Evolutionary conservation across 805 yeast genomes (phyloP).

Genomic region (Suhomyces sp.): DNA sequence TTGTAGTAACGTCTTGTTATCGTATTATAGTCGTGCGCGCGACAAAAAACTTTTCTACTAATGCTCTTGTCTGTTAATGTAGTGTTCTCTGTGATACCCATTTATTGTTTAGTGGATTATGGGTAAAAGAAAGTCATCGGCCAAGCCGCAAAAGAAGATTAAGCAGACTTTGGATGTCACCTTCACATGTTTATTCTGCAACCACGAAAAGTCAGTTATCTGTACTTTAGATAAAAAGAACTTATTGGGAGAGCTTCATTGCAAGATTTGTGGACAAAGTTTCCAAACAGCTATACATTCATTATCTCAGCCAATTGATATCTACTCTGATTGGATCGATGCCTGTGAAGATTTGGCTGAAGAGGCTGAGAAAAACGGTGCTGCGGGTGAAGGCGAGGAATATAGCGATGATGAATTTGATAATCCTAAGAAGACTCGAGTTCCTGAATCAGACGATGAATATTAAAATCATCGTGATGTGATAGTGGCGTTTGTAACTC

Average conservation of each 20-base stretch:
- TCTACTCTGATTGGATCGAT: slow-evolving; percentile 96
- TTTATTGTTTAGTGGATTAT: slow-evolving; percentile 13
- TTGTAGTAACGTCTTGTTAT: neutral
- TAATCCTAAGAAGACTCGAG: slow-evolving; percentile 14
- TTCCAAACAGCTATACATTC: slow-evolving; percentile 88
- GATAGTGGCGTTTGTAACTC: neutral
- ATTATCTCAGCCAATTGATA: slow-evolving; percentile 86
- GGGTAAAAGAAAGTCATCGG: slow-evolving; percentile 84
- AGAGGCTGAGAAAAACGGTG: slow-evolving; percentile 40
- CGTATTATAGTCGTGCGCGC: neutral
- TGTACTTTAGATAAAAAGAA: slow-evolving; percentile 85
- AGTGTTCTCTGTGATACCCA: neutral
- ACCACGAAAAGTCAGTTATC: slow-evolving; percentile 88
- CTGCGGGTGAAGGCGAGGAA: slow-evolving; percentile 22
- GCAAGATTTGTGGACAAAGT: slow-evolving; percentile 92
- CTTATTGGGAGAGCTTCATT: slow-evolving; percentile 76
- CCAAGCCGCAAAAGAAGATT: slow-evolving; percentile 75
- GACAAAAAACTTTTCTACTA: neutral
- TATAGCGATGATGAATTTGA: slow-evolving; percentile 36
- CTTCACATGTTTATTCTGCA: slow-evolving; percentile 90
- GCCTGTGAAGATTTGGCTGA: slow-evolving; percentile 89
- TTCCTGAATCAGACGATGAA: slow-evolving; percentile 30
- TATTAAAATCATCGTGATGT: slow-evolving; percentile 9
- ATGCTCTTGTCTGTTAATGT: neutral
- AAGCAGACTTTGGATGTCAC: slow-evolving; percentile 77